Base-by-base conservation (phyloP, 192 early-diverging fungal genomes). In the Mortierella antarctica region DNA sequence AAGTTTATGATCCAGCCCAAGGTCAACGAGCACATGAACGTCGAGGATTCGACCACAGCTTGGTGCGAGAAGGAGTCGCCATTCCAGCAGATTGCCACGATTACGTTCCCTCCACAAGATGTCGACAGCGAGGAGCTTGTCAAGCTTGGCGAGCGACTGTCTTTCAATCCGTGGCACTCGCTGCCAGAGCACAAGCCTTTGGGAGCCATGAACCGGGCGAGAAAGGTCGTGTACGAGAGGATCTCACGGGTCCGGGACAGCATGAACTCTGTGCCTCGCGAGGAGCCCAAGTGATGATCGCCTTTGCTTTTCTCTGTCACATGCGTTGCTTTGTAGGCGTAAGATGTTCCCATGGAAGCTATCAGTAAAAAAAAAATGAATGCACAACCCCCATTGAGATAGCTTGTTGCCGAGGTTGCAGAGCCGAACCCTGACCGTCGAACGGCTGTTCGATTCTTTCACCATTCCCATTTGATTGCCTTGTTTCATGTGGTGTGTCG, bases 81-180 rank as follows among this genome's bases (percentile, higher is more conserved):
- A 0, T 78, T 70, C 53, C 39, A 60, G 7, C 62, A 61, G 57
- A 60, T 78, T 2, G 75, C 62, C 21, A 78, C 75, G 17, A 52
- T 78, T 47, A 70, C 67, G 5, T 49, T 78, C 56, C 75, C 75
- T 2, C 50, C 21, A n/a, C 75, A 78, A 51, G 75, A 70, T 63
- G 47, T 40, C 12, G 71, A 61, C 8, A 31, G 31, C 3, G 21
- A 58, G 18, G 63, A 78, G 15, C 21, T 66, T 13, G n/a, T 54
- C 48, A 51, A 48, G 45, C 54, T 78, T 53, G 75, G 62, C 2
- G 75, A 78, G 51, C 45, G 75, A 21, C 52, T 78, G 21, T 78
- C 75, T 57, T 78, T 78, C 21, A 78, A 78, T 45, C 68, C 75
- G 17, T 78, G 75, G 75, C 75, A 78, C 51, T 70, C 67, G 0